Evolutionary conservation across 257 asterid genomes (phyloP).

Genomic region (Solanum peruvianum): DNA sequence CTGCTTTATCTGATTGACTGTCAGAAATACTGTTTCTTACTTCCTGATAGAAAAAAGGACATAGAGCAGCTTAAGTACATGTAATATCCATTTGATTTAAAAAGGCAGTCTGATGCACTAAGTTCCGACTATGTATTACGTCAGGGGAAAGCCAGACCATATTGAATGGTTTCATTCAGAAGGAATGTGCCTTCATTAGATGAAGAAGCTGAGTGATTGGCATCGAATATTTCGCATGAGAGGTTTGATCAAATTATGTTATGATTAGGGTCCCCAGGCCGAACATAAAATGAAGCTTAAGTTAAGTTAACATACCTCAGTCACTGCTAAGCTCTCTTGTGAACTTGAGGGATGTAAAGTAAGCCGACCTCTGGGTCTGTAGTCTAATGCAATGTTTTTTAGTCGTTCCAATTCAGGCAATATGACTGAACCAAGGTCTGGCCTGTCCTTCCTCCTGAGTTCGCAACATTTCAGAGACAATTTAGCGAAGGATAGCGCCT

Average conservation of each 20-base stretch:
- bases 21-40: background rate
- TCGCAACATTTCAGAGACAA: slow-evolving; percentile 68
- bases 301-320: slow-evolving; percentile 8
- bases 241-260: background rate
- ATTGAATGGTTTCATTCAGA: background rate
- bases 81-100: background rate
- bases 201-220: background rate
- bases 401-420: slow-evolving; percentile 58
- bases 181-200: background rate
- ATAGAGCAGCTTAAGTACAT: background rate
- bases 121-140: background rate
- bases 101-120: background rate
- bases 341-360: slow-evolving; percentile 9
- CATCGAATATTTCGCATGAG: too few species aligned
- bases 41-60: background rate
- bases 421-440: slow-evolving; percentile 61
- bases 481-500: slow-evolving; percentile 53
- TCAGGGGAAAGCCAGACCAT: background rate
- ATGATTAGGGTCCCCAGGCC: background rate
- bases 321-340: slow-evolving; percentile 20
- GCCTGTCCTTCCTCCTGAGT: slow-evolving; percentile 78
- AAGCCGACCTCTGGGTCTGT: slow-evolving; percentile 3
- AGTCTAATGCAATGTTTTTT: slow-evolving; percentile 26
- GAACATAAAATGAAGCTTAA: background rate
- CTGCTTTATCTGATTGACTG: background rate